A percentile compares a stretch with the other conserved stretches of the same genome.
These are phyloP conservation scores for Apiospora pterosperma DNA, from an alignment of 2,329 filamentous ascomycete genomes.

Conservation along the genomic window DNA sequence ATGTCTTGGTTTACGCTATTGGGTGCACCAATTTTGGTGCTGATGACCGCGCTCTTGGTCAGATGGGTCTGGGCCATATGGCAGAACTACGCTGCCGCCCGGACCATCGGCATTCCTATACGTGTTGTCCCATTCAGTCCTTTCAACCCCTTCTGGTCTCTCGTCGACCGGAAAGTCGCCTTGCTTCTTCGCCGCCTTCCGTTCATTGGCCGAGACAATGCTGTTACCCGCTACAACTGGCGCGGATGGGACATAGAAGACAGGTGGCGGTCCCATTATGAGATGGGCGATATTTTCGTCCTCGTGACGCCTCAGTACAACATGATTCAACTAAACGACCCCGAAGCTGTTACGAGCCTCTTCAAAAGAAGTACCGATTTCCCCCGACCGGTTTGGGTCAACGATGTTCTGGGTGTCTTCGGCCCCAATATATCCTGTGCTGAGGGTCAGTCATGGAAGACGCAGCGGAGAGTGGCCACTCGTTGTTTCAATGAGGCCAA, in stretches of 20 bases:
- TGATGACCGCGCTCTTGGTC: not conserved
- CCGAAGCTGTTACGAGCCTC: slow-evolving; percentile 9
- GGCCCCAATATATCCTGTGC: not conserved
- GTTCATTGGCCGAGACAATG: not conserved
- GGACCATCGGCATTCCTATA: not conserved
- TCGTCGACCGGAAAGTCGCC: not conserved
- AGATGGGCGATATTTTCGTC: slow-evolving; percentile 21
- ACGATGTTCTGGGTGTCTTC: not conserved
- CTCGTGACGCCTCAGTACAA: slow-evolving; percentile 13
- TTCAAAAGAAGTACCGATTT: slow-evolving; percentile 13
- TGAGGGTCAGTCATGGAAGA: slow-evolving; percentile 14
- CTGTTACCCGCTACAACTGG: slow-evolving; percentile 26
- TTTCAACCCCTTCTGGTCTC: not conserved
- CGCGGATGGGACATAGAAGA: slow-evolving; percentile 25
- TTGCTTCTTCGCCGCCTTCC: not conserved
- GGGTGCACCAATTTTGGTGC: not conserved
- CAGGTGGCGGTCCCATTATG: slow-evolving; percentile 17
- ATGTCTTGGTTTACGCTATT: not conserved
- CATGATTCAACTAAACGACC: slow-evolving; percentile 13
- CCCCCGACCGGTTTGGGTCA: slow-evolving; percentile 11
- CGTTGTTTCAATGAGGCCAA: slow-evolving; percentile 26
- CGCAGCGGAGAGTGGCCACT: slow-evolving; percentile 21
- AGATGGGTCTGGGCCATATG: not conserved
- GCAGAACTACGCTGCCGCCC: not conserved
- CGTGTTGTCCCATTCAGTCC: not conserved